Percentiles rank a stretch among this genome's conserved stretches.
These are phyloP conservation scores for Torulaspora indica DNA, from an alignment of 805 yeast species.

Conservation along the genomic window DNA sequence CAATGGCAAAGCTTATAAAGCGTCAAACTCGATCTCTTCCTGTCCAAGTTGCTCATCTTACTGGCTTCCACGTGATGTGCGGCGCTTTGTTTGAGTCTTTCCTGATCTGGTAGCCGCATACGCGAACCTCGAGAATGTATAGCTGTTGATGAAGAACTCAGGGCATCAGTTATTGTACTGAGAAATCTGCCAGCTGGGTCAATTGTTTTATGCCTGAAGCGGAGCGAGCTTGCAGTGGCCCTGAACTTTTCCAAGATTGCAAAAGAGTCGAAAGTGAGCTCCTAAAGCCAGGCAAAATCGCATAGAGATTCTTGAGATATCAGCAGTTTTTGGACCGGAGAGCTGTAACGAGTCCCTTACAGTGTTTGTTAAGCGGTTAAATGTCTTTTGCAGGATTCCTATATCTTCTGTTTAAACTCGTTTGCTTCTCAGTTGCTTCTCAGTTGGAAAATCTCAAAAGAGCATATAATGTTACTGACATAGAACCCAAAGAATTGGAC, in stretches of 20 bases:
- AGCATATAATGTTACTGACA: constrained; percentile 10
- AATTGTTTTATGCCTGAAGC: neutral
- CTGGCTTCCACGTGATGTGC: neutral
- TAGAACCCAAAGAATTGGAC: constrained; percentile 15
- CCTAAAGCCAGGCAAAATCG: neutral
- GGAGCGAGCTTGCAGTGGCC: neutral
- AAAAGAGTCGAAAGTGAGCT: neutral
- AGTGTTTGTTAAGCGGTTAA: constrained; percentile 3
- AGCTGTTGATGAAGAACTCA: neutral
- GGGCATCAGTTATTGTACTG: neutral
- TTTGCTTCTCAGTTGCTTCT: constrained; percentile 13
- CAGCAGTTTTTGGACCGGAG: neutral
- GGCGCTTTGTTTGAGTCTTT: constrained; percentile 4
- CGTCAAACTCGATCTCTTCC: neutral
- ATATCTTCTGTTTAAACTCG: constrained; percentile 3
- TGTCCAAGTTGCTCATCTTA: neutral
- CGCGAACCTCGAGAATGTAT: constrained; percentile 7
- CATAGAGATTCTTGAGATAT: neutral
- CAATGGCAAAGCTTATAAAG: neutral
- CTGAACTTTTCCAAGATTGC: neutral
- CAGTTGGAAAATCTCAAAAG: constrained; percentile 22
- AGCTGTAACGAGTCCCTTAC: neutral
- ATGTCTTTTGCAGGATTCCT: constrained; percentile 8
- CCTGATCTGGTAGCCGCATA: constrained; percentile 1
- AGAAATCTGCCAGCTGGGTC: neutral